Evolutionary conservation across 2,329 filamentous ascomycete species (phyloP).

Genomic region (Verticillium longisporum): DNA sequence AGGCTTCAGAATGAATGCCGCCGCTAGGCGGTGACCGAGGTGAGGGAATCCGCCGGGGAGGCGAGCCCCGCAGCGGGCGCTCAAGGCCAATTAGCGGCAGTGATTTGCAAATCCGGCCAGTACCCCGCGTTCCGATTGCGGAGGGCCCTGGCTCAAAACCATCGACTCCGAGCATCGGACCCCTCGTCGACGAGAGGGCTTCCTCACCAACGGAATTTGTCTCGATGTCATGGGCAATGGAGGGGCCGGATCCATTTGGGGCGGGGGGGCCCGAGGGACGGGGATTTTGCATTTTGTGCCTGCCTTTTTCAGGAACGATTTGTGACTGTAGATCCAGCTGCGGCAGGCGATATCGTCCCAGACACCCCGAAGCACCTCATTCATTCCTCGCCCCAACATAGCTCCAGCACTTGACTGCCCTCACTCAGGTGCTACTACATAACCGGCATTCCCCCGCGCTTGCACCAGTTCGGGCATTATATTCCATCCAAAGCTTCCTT

Average conservation of each 20-base stretch:
- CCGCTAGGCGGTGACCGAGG: neutral
- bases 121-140: constrained; percentile 29
- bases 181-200: neutral
- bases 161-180: constrained; percentile 24
- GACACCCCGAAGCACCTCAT: neutral
- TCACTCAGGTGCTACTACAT: neutral
- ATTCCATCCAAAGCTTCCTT: constrained; percentile 5
- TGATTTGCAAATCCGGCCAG: constrained; percentile 23
- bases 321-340: neutral
- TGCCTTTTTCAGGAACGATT: neutral
- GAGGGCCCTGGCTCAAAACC: constrained; percentile 14
- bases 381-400: neutral
- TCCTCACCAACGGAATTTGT: neutral
- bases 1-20: neutral
- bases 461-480: constrained; percentile 6
- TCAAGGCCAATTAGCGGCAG: constrained; percentile 17
- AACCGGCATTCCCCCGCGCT: neutral
- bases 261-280: neutral
- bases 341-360: neutral
- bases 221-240: neutral
- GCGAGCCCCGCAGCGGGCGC: neutral
- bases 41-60: neutral
- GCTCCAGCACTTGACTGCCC: neutral
- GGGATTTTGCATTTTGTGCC: neutral
- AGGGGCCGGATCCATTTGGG: neutral